Percentiles rank a stretch among this genome's conserved stretches.
phyloP scores from a whole-genome alignment of 768 basidiomycete genomes.

The Russula griseocarnosa region DNA sequence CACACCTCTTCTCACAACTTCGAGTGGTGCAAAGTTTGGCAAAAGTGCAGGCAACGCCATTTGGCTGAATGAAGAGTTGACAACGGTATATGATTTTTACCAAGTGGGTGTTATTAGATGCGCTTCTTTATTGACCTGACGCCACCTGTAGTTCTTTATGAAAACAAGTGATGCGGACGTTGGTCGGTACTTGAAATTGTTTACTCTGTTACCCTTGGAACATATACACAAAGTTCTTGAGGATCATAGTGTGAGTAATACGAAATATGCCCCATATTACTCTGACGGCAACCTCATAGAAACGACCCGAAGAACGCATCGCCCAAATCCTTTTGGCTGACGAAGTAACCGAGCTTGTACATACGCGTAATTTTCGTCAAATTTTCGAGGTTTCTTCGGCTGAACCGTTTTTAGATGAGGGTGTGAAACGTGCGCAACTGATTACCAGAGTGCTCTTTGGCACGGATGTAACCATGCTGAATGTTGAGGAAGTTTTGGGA shows the following conservation, averaged over 20 bases:
- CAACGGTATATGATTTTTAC: slow-evolving; percentile 90
- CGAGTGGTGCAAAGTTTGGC: slow-evolving; percentile 91
- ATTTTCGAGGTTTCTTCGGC: background rate
- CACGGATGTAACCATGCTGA: slow-evolving; percentile 40
- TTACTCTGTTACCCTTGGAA: slow-evolving; percentile 25
- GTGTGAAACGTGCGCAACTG: slow-evolving; percentile 41
- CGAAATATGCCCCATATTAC: background rate
- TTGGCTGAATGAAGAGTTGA: slow-evolving; percentile 76
- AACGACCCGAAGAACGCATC: slow-evolving; percentile 38
- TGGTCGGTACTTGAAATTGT: slow-evolving; percentile 26
- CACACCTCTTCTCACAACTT: slow-evolving; percentile 88
- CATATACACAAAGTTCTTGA: slow-evolving; percentile 19
- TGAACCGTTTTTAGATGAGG: slow-evolving; percentile 35
- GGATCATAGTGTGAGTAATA: slow-evolving; percentile 22
- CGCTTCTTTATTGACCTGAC: background rate
- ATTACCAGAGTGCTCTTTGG: slow-evolving; percentile 47
- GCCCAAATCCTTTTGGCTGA: slow-evolving; percentile 53
- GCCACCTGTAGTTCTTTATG: slow-evolving; percentile 72
- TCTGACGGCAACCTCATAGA: slow-evolving; percentile 28
- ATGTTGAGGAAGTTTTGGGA: slow-evolving; percentile 50
- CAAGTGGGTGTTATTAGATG: slow-evolving; percentile 51
- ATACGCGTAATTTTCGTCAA: slow-evolving; percentile 42
- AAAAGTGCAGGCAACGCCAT: slow-evolving; percentile 96
- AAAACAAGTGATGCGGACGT: slow-evolving; percentile 40
- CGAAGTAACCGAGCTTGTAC: slow-evolving; percentile 58